Evolutionary conservation across 352 stramenopile species (phyloP).

Genomic region (Phytophthora sojae): DNA sequence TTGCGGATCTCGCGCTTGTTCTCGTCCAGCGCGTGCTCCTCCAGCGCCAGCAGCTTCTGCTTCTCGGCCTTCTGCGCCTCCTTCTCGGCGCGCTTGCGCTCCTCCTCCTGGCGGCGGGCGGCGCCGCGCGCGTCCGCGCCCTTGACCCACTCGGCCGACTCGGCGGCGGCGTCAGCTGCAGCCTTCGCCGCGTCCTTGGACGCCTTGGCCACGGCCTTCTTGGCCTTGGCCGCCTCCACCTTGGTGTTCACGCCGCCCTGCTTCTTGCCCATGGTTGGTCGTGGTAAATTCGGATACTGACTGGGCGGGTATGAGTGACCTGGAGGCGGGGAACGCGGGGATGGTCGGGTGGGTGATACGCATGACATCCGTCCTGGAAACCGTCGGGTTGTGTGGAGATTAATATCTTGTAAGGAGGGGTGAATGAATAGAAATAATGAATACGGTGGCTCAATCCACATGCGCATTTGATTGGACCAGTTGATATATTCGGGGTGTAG

Average conservation of each 20-base stretch:
- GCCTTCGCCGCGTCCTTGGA: conserved; percentile 64
- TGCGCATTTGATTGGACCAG: neutral
- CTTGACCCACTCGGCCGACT: conserved; percentile 68
- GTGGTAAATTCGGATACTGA: conserved; percentile 13
- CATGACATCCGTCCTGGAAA: neutral
- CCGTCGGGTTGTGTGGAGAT: neutral
- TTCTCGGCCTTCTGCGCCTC: conserved; percentile 81
- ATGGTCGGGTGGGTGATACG: neutral
- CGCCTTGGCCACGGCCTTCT: conserved; percentile 65
- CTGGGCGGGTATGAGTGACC: neutral
- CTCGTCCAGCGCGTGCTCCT: conserved; percentile 68
- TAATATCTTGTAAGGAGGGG: neutral
- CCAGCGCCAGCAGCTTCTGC: conserved; percentile 70
- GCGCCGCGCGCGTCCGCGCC: conserved; percentile 59
- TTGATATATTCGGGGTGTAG: neutral
- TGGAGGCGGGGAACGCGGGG: neutral
- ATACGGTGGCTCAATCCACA: neutral
- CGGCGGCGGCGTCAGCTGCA: conserved; percentile 47
- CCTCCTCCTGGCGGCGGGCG: conserved; percentile 56
- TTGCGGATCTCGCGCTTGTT: conserved; percentile 75
- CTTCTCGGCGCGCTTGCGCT: conserved; percentile 64
- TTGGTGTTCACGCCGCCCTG: conserved; percentile 70
- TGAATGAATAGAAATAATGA: neutral
- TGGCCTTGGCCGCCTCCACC: conserved; percentile 77
- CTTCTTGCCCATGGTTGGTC: conserved; percentile 59